Evolutionary conservation across 1,284 basidiomycete species (phyloP).

Genomic region (Ustilago trichophora): DNA sequence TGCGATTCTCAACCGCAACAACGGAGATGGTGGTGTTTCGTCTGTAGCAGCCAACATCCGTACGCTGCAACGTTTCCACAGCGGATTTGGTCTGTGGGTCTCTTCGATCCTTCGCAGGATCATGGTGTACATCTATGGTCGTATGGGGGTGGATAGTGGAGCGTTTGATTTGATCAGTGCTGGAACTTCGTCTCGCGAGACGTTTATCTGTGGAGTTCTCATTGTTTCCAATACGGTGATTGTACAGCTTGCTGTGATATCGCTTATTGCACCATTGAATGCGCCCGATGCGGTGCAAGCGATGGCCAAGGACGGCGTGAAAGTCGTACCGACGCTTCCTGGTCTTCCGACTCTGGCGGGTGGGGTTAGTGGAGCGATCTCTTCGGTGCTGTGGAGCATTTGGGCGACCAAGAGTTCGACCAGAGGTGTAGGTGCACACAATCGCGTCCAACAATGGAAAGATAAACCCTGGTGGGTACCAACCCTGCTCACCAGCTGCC

Average conservation of each 20-base stretch:
- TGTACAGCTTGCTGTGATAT: conserved; percentile 21
- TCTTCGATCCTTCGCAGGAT: conserved; percentile 9
- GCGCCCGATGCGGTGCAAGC: no score
- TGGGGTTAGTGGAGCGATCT: conserved; percentile 8
- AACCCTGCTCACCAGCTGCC: conserved; percentile 6
- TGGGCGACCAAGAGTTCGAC: conserved; percentile 5
- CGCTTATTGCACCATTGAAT: conserved; percentile 16
- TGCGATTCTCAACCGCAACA: conserved; percentile 5
- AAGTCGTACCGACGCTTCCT: conserved; percentile 8
- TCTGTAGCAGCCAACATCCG: not conserved
- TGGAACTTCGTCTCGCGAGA: conserved; percentile 31
- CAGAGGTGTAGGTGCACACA: no score
- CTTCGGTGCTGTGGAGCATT: conserved; percentile 5
- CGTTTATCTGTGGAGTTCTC: conserved; percentile 26
- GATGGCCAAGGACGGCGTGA: no score
- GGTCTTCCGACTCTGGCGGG: conserved; percentile 24
- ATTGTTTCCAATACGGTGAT: conserved; percentile 26
- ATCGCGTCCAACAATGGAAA: no score
- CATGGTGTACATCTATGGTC: conserved; percentile 16
- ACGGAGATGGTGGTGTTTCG: not conserved
- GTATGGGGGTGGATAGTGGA: conserved; percentile 14
- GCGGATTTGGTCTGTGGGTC: conserved; percentile 12
- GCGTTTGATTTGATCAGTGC: conserved; percentile 26
- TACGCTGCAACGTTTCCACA: conserved; percentile 8
- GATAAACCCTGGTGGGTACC: conserved; percentile 18